These are phyloP conservation scores for Cystoisospora suis DNA, from an alignment of 169 alveolate species.

Conservation along the genomic window DNA sequence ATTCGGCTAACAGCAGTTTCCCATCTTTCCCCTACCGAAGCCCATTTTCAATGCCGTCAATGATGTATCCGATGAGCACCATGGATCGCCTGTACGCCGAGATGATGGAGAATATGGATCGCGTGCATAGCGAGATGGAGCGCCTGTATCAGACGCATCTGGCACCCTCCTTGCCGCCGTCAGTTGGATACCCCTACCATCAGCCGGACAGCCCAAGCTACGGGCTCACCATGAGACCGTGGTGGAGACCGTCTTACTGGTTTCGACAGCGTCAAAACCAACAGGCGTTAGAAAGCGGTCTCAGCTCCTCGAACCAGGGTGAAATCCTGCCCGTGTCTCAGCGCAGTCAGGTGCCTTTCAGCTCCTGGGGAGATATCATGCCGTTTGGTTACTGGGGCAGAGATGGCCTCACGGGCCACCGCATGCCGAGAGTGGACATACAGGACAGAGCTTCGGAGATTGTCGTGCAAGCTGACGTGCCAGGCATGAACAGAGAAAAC, in stretches of 20 bases:
- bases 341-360: neutral
- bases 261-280: neutral
- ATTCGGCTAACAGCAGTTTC: no score
- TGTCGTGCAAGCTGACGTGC: slow-evolving; percentile 61
- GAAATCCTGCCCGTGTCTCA: neutral
- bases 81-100: slow-evolving; percentile 23
- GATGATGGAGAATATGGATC: slow-evolving; percentile 19
- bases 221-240: neutral
- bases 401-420: no score
- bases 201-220: neutral
- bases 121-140: neutral
- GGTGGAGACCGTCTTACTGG: slow-evolving; percentile 24
- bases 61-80: slow-evolving; percentile 14
- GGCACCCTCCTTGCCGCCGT: neutral
- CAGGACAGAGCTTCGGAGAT: slow-evolving; percentile 17
- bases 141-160: neutral
- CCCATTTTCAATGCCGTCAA: neutral
- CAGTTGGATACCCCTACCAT: neutral
- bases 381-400: slow-evolving; percentile 24
- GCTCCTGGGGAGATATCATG: neutral
- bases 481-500: slow-evolving; percentile 41
- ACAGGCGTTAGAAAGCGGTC: neutral
- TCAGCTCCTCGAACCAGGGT: neutral
- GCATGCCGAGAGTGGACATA: slow-evolving; percentile 50
- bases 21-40: no score